phyloP scores from a whole-genome alignment of 768 basidiomycete genomes.

The Psilocybe azurescens region DNA sequence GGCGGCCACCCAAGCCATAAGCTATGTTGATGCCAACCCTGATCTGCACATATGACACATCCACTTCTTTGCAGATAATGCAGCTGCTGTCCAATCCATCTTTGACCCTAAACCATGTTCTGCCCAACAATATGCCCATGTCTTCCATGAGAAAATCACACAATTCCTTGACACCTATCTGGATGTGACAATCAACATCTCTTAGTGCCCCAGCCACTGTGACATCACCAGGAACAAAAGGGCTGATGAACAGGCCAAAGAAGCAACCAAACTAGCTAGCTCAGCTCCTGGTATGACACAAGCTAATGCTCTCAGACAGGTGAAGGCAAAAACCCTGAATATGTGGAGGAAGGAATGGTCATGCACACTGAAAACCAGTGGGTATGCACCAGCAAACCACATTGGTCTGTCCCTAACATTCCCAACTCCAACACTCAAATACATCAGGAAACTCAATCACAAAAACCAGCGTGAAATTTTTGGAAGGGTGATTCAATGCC shows the following conservation, averaged over 20 bases:
- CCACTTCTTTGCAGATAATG: conserved; percentile 30
- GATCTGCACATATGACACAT: conserved; percentile 20
- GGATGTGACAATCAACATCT: conserved; percentile 5
- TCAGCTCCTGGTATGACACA: conserved; percentile 14
- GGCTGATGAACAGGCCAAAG: conserved; percentile 30
- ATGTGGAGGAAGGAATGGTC: conserved; percentile 25
- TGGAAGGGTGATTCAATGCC: conserved; percentile 28
- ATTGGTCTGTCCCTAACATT: background rate
- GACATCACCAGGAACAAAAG: conserved; percentile 25
- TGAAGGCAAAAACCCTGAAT: background rate
- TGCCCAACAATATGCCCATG: conserved; percentile 18
- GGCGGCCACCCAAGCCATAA: conserved; percentile 16
- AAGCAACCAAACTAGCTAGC: conserved; percentile 13
- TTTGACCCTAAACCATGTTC: conserved; percentile 13
- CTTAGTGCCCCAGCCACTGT: conserved; percentile 6
- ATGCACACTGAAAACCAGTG: conserved; percentile 3
- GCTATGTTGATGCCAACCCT: conserved; percentile 1
- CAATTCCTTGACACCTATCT: conserved; percentile 18
- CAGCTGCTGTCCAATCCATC: conserved; percentile 16
- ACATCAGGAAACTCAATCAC: conserved; percentile 6
- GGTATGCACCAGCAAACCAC: conserved; percentile 21
- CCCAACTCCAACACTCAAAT: background rate
- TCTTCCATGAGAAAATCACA: conserved; percentile 19
- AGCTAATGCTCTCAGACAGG: conserved; percentile 18
- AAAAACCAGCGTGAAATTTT: conserved; percentile 25